phyloP scores from a whole-genome alignment of 768 basidiomycete species.

The Cystofilobasidium capitatum region DNA sequence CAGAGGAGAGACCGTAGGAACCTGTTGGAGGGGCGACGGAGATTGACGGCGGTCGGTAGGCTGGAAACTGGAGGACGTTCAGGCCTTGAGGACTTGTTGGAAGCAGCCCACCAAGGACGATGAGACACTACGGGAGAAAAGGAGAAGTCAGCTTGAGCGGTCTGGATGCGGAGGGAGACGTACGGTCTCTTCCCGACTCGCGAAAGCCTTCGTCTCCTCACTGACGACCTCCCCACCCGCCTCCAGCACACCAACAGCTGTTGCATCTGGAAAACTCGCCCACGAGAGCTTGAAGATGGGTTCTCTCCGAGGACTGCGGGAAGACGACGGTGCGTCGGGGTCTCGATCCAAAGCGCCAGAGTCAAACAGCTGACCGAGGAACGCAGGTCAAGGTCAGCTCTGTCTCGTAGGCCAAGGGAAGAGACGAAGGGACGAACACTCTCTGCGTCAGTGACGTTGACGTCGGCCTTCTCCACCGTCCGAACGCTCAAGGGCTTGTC shows the following conservation, averaged over 20 bases:
- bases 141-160: not conserved
- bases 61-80: conserved; percentile 58
- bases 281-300: conserved; percentile 80
- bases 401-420: not conserved
- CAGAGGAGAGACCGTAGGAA: conserved; percentile 25
- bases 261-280: conserved; percentile 60
- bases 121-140: conserved; percentile 40
- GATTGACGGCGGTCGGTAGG: conserved; percentile 35
- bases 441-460: conserved; percentile 43
- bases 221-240: conserved; percentile 32
- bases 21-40: conserved; percentile 27
- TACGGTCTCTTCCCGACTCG: conserved; percentile 55
- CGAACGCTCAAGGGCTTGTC: conserved; percentile 64
- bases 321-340: not conserved
- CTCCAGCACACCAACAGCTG: conserved; percentile 32
- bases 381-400: not conserved
- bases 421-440: conserved; percentile 17
- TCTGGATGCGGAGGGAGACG: conserved; percentile 9
- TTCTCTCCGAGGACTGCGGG: conserved; percentile 45
- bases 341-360: conserved; percentile 35
- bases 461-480: conserved; percentile 48
- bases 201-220: conserved; percentile 37
- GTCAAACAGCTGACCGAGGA: conserved; percentile 35
- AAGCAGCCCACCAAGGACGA: conserved; percentile 68
- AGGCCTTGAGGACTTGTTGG: conserved; percentile 51